A percentile compares a stretch with the other conserved stretches of the same genome.
Conservation (phyloP, 352 stramenopile genomes). For the Phytophthora vignae region DNA sequence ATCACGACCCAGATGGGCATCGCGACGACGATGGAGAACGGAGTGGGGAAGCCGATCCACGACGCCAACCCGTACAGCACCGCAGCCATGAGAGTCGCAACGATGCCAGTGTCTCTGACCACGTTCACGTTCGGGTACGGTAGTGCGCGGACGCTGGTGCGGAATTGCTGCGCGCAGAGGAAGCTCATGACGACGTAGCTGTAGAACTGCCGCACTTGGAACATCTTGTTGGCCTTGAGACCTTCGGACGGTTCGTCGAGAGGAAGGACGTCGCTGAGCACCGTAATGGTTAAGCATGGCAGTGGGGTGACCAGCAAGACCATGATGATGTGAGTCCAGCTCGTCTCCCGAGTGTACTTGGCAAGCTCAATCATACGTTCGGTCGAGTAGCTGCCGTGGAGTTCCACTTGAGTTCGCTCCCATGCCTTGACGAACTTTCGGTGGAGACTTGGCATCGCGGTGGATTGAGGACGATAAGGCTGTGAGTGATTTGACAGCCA, state of each 20-base stretch:
- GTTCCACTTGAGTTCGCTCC: slow-evolving; percentile 15
- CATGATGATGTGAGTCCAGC: neutral
- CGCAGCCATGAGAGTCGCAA: neutral
- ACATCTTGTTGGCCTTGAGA: neutral
- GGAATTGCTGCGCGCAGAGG: neutral
- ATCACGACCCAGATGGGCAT: neutral
- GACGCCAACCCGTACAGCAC: neutral
- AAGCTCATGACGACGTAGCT: neutral
- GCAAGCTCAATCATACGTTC: slow-evolving; percentile 3
- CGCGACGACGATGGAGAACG: neutral
- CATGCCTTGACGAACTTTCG: neutral
- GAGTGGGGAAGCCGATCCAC: neutral
- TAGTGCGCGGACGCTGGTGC: neutral
- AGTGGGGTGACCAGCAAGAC: slow-evolving; percentile 3
- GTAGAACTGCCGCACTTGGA: neutral
- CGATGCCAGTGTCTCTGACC: neutral
- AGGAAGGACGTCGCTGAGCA: neutral
- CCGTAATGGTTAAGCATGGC: neutral
- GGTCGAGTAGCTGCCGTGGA: slow-evolving; percentile 12
- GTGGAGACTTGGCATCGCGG: neutral
- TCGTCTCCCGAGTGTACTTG: slow-evolving; percentile 4
- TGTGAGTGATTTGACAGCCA: too few relatives aligned
- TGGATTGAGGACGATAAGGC: too few relatives aligned
- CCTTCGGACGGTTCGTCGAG: neutral
- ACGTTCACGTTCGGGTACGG: neutral